These are phyloP conservation scores for Cryptococcus amylolentus DNA, from an alignment of 1,284 basidiomycete species.

Conservation along the genomic window DNA sequence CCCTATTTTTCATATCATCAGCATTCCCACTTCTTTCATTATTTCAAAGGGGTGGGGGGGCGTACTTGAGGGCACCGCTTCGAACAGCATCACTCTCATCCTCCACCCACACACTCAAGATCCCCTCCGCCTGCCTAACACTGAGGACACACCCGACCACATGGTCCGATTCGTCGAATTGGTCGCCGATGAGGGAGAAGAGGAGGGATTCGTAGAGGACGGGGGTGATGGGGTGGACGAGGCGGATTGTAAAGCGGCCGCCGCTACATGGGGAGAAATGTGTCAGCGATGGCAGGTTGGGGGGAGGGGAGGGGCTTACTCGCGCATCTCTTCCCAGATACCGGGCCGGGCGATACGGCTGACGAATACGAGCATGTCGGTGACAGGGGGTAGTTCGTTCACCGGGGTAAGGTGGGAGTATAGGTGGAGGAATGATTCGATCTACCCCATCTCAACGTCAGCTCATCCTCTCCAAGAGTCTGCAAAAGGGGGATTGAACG, in stretches of 20 bases:
- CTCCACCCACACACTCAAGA: slow-evolving; percentile 51
- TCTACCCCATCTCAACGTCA: slow-evolving; percentile 24
- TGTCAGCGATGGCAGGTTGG: background rate
- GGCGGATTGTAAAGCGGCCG: slow-evolving; percentile 46
- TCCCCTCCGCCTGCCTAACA: slow-evolving; percentile 48
- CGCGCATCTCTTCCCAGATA: slow-evolving; percentile 51
- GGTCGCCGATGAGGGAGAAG: slow-evolving; percentile 48
- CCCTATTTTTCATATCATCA: slow-evolving; percentile 23
- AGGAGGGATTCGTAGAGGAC: slow-evolving; percentile 46
- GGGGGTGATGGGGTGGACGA: slow-evolving; percentile 45
- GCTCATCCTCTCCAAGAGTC: background rate
- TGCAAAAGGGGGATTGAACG: slow-evolving; percentile 11
- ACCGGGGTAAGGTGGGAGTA: slow-evolving; percentile 49
- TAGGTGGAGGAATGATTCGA: slow-evolving; percentile 50
- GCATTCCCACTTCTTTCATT: background rate
- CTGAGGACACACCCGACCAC: slow-evolving; percentile 50
- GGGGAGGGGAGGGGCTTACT: slow-evolving; percentile 26
- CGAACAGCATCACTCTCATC: slow-evolving; percentile 45
- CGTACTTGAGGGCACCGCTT: slow-evolving; percentile 44
- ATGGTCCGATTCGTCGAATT: slow-evolving; percentile 49
- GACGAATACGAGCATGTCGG: slow-evolving; percentile 49
- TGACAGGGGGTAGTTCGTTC: slow-evolving; percentile 47
- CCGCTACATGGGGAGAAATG: slow-evolving; percentile 19
- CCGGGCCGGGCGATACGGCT: slow-evolving; percentile 46
- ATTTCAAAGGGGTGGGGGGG: background rate